Conservation (phyloP, 306 rosid species). For the Quercus wislizeni region DNA sequence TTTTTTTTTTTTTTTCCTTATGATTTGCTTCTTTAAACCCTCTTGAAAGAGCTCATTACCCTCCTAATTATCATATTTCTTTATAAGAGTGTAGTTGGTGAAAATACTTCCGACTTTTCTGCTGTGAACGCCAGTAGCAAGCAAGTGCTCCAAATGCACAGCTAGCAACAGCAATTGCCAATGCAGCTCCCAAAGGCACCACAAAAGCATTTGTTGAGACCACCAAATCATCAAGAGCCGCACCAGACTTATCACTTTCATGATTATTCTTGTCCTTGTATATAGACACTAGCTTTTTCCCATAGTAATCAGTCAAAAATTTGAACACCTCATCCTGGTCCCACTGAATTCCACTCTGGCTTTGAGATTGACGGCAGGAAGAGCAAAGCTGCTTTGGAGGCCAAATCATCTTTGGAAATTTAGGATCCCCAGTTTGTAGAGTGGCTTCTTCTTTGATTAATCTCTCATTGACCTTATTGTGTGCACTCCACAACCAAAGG, state of each 20-base stretch:
- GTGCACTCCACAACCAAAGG: slow-evolving; percentile 91
- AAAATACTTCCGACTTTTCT: slow-evolving; percentile 98
- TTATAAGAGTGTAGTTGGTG: slow-evolving; percentile 92
- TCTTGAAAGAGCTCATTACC: slow-evolving; percentile 70
- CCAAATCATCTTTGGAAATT: slow-evolving; percentile 89
- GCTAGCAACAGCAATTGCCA: slow-evolving; percentile 94
- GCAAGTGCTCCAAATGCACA: slow-evolving; percentile 98
- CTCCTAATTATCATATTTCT: slow-evolving; percentile 92
- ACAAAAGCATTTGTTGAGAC: slow-evolving; percentile 62
- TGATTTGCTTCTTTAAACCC: slow-evolving; percentile 29
- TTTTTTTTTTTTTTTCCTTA: neutral
- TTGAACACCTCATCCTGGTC: slow-evolving; percentile 61
- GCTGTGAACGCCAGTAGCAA: slow-evolving; percentile 98
- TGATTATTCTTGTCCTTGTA: slow-evolving; percentile 41
- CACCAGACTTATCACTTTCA: slow-evolving; percentile 29
- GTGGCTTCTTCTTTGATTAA: slow-evolving; percentile 76
- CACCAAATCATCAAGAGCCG: slow-evolving; percentile 54
- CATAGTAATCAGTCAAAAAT: slow-evolving; percentile 58
- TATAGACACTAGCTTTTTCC: slow-evolving; percentile 57
- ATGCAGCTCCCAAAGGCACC: slow-evolving; percentile 95
- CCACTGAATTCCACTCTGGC: slow-evolving; percentile 59
- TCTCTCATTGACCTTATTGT: slow-evolving; percentile 78
- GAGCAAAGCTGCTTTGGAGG: slow-evolving; percentile 81
- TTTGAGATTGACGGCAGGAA: slow-evolving; percentile 50
- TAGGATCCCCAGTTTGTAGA: slow-evolving; percentile 72